Evolutionary conservation across 371 early-diverging fungal genomes (phyloP).

Genomic region (Mortierella sp.): DNA sequence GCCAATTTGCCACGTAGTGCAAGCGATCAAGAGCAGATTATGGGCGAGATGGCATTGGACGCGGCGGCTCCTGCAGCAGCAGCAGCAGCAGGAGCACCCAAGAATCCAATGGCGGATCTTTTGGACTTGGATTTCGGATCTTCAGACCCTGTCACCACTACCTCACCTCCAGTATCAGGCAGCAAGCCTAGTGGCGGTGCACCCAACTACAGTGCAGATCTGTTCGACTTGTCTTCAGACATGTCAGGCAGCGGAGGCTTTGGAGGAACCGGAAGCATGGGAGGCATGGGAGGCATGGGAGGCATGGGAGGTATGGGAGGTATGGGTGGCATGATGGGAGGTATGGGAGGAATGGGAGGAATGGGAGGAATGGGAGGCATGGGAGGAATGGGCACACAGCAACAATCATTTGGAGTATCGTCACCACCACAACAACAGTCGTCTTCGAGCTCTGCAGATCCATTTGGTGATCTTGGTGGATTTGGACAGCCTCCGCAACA

Average conservation of each 20-base stretch:
- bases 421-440: too few relatives aligned
- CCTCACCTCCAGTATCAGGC: constrained; percentile 23
- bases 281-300: constrained; percentile 23
- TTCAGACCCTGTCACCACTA: constrained; percentile 18
- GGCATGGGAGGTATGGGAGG: constrained; percentile 22
- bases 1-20: too few relatives aligned
- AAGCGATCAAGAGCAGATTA: too few relatives aligned
- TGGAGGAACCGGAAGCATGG: constrained; percentile 26
- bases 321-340: constrained; percentile 22
- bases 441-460: too few relatives aligned
- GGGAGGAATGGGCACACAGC: constrained; percentile 15
- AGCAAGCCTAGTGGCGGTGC: constrained; percentile 15
- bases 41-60: too few relatives aligned
- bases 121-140: constrained; percentile 63
- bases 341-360: constrained; percentile 28
- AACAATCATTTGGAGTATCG: too few relatives aligned
- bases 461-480: too few relatives aligned
- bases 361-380: constrained; percentile 24
- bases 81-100: constrained; percentile 60
- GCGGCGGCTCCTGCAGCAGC: constrained; percentile 24
- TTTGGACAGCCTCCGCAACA: constrained; percentile 17
- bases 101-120: constrained; percentile 64
- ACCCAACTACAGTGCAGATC: constrained; percentile 40
- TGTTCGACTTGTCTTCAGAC: constrained; percentile 51
- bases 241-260: constrained; percentile 25